Evolutionary conservation across 2,329 filamentous ascomycete species (phyloP).

Genomic region (Albophoma yamanashiensis): DNA sequence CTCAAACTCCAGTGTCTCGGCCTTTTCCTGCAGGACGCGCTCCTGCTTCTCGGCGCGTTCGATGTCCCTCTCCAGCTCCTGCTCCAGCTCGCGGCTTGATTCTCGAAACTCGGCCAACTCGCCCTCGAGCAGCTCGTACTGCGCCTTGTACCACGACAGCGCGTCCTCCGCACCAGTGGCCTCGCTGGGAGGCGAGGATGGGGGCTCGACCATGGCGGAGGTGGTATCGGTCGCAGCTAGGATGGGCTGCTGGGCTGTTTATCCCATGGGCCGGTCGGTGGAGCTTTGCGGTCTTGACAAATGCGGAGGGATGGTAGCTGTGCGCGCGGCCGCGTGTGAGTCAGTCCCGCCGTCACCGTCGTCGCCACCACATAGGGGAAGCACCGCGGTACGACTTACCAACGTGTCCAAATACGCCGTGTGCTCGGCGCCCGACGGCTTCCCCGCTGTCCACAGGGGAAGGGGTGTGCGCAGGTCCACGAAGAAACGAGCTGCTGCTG

Average conservation of each 20-base stretch:
- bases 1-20: conserved; percentile 74
- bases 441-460: not conserved
- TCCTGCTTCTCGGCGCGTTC: conserved; percentile 93
- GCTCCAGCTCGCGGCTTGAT: conserved; percentile 87
- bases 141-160: conserved; percentile 86
- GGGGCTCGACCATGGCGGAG: conserved; percentile 42
- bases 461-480: not conserved
- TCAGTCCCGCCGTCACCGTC: not conserved
- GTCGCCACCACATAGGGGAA: not conserved
- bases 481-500: not conserved
- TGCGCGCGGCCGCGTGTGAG: not conserved
- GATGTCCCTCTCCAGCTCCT: conserved; percentile 91
- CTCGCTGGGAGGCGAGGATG: conserved; percentile 50
- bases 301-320: not conserved
- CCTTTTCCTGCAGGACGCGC: conserved; percentile 73
- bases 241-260: not conserved
- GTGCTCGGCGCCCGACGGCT: not conserved
- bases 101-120: conserved; percentile 91
- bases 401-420: not conserved
- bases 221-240: not conserved
- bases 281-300: not conserved
- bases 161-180: conserved; percentile 56
- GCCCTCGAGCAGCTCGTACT: conserved; percentile 85
- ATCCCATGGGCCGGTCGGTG: not conserved
- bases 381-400: not conserved